Percentiles rank a stretch among this genome's conserved stretches.
Conservation (phyloP, 257 asterid species). For the Handroanthus guayacan region DNA sequence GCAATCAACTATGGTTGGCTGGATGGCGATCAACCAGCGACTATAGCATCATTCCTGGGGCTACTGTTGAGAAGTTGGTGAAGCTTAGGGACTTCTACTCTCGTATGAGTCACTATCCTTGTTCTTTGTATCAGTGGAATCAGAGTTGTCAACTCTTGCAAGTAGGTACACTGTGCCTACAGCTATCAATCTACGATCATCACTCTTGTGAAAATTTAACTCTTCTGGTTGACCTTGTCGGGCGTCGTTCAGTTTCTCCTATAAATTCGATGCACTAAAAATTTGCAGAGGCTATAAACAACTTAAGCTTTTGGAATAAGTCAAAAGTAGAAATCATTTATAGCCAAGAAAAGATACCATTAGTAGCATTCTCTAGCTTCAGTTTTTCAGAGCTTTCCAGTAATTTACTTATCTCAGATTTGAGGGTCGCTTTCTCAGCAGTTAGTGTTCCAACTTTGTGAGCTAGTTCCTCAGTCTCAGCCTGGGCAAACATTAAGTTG, state of each 20-base stretch:
- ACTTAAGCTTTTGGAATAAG: no score
- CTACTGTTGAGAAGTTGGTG: conserved; percentile 78
- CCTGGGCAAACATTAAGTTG: conserved; percentile 48
- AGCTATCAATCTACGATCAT: conserved; percentile 59
- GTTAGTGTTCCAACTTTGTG: conserved; percentile 69
- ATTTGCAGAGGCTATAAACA: neutral
- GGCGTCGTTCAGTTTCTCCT: conserved; percentile 70
- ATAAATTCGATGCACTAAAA: conserved; percentile 24
- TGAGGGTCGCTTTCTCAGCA: conserved; percentile 73
- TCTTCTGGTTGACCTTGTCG: conserved; percentile 48
- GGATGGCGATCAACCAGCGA: conserved; percentile 62
- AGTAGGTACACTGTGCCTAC: conserved; percentile 81
- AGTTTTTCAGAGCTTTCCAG: conserved; percentile 68
- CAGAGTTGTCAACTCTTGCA: conserved; percentile 78
- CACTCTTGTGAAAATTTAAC: conserved; percentile 45
- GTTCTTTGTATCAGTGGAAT: conserved; percentile 43
- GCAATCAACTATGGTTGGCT: conserved; percentile 27
- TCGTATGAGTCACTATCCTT: conserved; percentile 61
- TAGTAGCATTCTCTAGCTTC: conserved; percentile 74
- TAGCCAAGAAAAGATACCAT: conserved; percentile 47
- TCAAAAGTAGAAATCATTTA: neutral
- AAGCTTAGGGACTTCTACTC: conserved; percentile 61
- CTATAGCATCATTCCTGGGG: conserved; percentile 84
- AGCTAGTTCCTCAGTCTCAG: conserved; percentile 90
- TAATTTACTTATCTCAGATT: conserved; percentile 70